phyloP scores from a whole-genome alignment of 2,329 filamentous ascomycete genomes.

The Colletotrichum eleusines region DNA sequence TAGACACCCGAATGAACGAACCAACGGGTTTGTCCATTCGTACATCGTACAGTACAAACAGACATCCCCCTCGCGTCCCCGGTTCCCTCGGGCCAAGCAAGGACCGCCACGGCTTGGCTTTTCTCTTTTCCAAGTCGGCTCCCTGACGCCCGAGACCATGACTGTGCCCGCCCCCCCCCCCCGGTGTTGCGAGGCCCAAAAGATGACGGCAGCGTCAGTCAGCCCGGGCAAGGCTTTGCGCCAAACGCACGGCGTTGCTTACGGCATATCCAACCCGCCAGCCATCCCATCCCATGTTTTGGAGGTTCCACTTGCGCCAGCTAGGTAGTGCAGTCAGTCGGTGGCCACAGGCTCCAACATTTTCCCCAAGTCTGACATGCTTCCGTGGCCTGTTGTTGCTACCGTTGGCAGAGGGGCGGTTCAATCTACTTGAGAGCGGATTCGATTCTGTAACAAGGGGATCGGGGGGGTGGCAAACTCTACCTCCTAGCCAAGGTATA shows the following conservation, averaged over 20 bases:
- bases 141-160: constrained; percentile 23
- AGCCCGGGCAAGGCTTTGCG: neutral
- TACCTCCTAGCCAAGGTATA: neutral
- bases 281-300: constrained; percentile 28
- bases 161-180: constrained; percentile 23
- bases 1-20: neutral
- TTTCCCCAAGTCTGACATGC: constrained; percentile 5
- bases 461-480: neutral
- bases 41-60: neutral
- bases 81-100: constrained; percentile 2
- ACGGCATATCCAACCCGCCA: constrained; percentile 25
- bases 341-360: constrained; percentile 3
- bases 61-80: neutral
- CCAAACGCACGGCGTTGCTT: constrained; percentile 7
- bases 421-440: neutral
- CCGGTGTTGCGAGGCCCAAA: neutral
- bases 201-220: constrained; percentile 14
- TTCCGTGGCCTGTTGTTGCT: neutral
- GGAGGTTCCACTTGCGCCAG: neutral
- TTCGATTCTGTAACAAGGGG: constrained; percentile 17
- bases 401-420: neutral
- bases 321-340: neutral
- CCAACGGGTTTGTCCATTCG: neutral
- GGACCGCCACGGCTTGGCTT: neutral
- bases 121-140: neutral